Evolutionary conservation across 208 protist species (phyloP).

Genomic region (Acanthamoeba polyphaga): DNA sequence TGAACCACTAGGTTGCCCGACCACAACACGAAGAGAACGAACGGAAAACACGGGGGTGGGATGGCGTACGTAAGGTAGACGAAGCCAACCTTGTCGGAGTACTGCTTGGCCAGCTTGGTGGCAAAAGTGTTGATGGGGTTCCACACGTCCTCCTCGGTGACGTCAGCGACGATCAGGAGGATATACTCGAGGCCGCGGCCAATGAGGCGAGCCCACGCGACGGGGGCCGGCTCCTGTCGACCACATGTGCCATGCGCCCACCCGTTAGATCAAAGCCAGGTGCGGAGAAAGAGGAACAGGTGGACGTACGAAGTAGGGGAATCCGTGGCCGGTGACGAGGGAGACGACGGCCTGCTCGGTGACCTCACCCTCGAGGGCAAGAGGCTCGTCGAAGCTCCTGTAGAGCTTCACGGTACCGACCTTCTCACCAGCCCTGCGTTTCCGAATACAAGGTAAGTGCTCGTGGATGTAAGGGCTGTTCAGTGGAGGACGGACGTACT

Average conservation of each 20-base stretch:
- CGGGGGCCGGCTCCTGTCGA: constrained; percentile 9
- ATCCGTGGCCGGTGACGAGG: constrained; percentile 10
- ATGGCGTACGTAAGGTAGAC: constrained; percentile 20
- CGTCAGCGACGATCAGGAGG: constrained; percentile 25
- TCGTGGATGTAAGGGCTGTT: not conserved
- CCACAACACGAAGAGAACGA: not conserved
- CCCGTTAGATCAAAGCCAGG: not conserved
- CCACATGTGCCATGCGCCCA: not conserved
- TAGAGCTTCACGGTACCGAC: constrained; percentile 59
- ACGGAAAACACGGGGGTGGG: not conserved
- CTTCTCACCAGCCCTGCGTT: constrained; percentile 39
- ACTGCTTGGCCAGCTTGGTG: constrained; percentile 46
- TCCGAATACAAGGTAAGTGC: not conserved
- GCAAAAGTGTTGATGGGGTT: not conserved
- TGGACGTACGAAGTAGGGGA: constrained; percentile 61
- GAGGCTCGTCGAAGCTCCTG: constrained; percentile 60
- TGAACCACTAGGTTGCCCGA: not conserved
- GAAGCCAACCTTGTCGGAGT: constrained; percentile 53
- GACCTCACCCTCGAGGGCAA: constrained; percentile 43
- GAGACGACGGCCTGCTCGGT: not conserved
- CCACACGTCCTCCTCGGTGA: constrained; percentile 1
- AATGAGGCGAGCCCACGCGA: not conserved
- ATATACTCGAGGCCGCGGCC: constrained; percentile 28
- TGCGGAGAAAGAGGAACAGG: not conserved
- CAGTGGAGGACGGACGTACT: constrained; percentile 26